phyloP scores from a whole-genome alignment of 2,329 filamentous ascomycete species.

The Xylaria polymorpha region DNA sequence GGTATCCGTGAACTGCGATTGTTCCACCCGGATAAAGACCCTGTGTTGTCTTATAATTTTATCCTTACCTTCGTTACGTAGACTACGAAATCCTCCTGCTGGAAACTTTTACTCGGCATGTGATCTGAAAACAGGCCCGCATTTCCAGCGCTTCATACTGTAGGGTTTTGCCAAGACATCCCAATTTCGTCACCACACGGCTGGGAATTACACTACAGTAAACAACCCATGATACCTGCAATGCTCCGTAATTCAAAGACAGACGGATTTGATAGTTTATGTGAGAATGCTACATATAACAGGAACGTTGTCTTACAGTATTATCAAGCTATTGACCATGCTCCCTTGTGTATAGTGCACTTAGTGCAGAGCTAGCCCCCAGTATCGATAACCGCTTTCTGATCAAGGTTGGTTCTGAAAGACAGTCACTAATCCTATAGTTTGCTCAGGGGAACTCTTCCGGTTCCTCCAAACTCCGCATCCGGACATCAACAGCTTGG shows the following conservation, averaged over 20 bases:
- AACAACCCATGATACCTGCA: not conserved
- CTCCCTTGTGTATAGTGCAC: not conserved
- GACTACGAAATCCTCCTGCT: not conserved
- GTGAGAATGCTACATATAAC: slow-evolving; percentile 4
- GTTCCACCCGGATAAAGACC: not conserved
- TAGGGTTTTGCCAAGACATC: not conserved
- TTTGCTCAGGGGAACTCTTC: slow-evolving; percentile 13
- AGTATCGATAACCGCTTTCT: not conserved
- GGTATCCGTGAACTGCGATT: not conserved
- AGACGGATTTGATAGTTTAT: not conserved
- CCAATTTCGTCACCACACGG: slow-evolving; percentile 3
- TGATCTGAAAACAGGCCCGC: slow-evolving; percentile 4
- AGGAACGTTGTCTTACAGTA: not conserved
- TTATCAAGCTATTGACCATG: not conserved
- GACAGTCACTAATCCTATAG: not conserved
- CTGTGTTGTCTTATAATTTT: not conserved
- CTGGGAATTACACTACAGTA: slow-evolving; percentile 1
- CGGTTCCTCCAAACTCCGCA: slow-evolving; percentile 13
- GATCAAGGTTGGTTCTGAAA: slow-evolving; percentile 1
- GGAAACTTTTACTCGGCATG: not conserved
- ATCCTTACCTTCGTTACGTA: not conserved
- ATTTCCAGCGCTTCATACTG: not conserved
- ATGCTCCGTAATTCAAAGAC: not conserved
- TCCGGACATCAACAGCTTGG: slow-evolving; percentile 15
- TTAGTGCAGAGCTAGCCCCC: not conserved